These are phyloP conservation scores for Omphalea diandra DNA, from an alignment of 441 rosid genomes.

Conservation along the genomic window DNA sequence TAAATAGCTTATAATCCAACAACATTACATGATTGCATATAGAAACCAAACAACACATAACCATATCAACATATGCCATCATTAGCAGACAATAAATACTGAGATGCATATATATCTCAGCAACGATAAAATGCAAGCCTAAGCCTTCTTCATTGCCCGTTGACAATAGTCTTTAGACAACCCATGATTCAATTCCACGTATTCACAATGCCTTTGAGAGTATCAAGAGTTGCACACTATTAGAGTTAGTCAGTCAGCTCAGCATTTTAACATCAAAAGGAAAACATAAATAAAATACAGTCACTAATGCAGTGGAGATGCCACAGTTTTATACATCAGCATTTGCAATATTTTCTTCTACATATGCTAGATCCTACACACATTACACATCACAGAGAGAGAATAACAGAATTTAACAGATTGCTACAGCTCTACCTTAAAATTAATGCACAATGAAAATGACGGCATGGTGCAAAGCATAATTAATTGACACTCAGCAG, in stretches of 20 bases:
- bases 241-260: neutral
- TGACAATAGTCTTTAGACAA: neutral
- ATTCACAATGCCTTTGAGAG: neutral
- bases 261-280: neutral
- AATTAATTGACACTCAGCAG: too few species aligned
- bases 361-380: neutral
- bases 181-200: neutral
- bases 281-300: too few species aligned
- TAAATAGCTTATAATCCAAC: neutral
- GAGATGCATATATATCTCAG: neutral
- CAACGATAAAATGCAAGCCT: neutral
- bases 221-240: neutral
- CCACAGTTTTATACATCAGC: neutral
- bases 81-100: neutral
- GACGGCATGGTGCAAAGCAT: neutral
- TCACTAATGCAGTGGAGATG: neutral
- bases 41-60: neutral
- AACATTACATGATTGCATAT: too few species aligned
- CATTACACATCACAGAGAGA: too few species aligned
- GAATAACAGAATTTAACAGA: too few species aligned
- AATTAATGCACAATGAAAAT: too few species aligned
- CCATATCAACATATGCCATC: neutral
- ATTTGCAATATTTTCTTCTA: neutral
- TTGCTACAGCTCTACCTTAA: too few species aligned
- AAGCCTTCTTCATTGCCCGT: too few species aligned